Base-by-base conservation (phyloP, 495 filamentous ascomycete species). In the Sporormia fimetaria region DNA sequence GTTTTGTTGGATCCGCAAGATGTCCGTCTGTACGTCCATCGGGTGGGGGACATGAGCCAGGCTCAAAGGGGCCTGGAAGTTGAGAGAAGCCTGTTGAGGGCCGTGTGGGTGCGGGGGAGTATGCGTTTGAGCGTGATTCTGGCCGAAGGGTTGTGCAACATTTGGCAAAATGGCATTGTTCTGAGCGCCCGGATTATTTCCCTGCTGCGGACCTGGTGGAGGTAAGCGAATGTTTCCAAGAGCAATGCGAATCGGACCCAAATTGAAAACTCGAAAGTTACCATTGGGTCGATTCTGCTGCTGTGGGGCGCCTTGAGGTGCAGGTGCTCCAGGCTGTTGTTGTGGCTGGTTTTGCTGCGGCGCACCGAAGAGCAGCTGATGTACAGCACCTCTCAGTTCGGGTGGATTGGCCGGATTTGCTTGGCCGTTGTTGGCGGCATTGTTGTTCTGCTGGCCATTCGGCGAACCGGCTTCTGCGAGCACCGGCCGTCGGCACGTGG, bases 401-500 rank as follows among this genome's bases (percentile, higher is more conserved):
- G 25, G 35, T 17, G 17, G 35, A 32, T 49, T 45, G 21, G 35
- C 40, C 28, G 15, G 33, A 21, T 49, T 49, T 27, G 26, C 40
- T 24, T 41, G 45, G 18, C 22, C 45, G 30, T 23, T 31, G 20
- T 47, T 47, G 8, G 24, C 32, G n/a, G 23, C 30, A 25, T 18
- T 32, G 21, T 44, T 41, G 23, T 54, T 54, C 16, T 40, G 44
- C 5, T 30, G 51, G 25, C 37, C 49, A 21, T 28, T 47, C 17
- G 38, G 38, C 12, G 36, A 23, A 6, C 40, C 28, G 21, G 59
- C 53, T 31, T 61, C 57, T n/a, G 31, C 53, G 1, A 82, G 62
- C 21, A 98, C 92, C 15, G 90, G 74, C 21, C 83, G 71, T 41
- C 90, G 76, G 58, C 90, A 98, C 3, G 88, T 96, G 8, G 90